Evolutionary conservation across 352 stramenopile species (phyloP).

Genomic region (Pythium folliculosum): DNA sequence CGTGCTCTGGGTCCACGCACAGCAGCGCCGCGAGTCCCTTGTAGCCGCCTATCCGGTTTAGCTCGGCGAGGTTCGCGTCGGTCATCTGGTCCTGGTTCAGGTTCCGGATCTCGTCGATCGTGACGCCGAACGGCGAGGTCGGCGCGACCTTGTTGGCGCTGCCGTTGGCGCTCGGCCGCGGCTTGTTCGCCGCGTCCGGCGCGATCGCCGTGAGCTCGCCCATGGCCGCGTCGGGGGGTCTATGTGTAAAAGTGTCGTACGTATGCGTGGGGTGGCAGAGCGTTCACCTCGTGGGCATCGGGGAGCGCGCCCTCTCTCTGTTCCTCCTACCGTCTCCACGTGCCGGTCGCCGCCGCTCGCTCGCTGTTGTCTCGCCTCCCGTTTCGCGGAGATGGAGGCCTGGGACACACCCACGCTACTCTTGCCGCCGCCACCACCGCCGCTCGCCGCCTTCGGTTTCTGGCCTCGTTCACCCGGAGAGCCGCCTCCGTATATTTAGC

Average conservation of each 20-base stretch:
- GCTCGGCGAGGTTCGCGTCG: constrained; percentile 62
- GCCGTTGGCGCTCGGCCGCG: constrained; percentile 27
- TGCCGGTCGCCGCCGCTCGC: no score
- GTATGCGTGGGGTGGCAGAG: not conserved
- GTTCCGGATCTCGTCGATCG: constrained; percentile 60
- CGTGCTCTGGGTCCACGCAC: constrained; percentile 71
- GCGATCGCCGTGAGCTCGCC: constrained; percentile 56
- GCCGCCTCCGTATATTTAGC: not conserved
- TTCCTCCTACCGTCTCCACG: not conserved
- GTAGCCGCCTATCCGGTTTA: constrained; percentile 63
- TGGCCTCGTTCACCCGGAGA: not conserved
- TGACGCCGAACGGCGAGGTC: constrained; percentile 71
- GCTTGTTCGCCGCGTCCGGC: constrained; percentile 31
- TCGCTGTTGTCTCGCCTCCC: not conserved
- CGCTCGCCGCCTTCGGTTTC: constrained; percentile 26
- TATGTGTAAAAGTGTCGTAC: not conserved
- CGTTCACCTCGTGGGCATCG: constrained; percentile 7
- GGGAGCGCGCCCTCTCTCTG: not conserved
- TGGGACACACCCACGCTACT: not conserved
- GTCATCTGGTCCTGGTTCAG: constrained; percentile 86
- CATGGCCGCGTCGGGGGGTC: constrained; percentile 11
- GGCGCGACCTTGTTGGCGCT: constrained; percentile 67
- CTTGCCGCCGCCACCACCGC: not conserved
- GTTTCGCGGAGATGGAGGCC: not conserved
- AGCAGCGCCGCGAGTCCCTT: constrained; percentile 52